Base-by-base conservation (phyloP, 139 green algal genomes). In the Chlamydomonas eustigma region DNA sequence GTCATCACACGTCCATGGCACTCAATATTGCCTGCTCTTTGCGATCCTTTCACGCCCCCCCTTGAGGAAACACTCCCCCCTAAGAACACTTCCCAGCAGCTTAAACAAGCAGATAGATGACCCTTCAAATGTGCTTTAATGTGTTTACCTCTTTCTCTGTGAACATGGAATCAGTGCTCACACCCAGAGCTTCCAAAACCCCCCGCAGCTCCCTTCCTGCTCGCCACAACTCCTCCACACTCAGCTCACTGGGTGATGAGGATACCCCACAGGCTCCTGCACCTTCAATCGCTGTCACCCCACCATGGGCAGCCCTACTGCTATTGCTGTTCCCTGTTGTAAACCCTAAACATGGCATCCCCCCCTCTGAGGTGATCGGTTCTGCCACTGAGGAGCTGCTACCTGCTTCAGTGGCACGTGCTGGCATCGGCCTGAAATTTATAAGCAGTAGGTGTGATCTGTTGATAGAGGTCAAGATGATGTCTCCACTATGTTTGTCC, bases 381-480 rank as follows among this genome's bases (percentile, higher is more conserved):
- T 58, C 44, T 28, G 44, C 44, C 44, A 24, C 58, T 24, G 50
- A 18, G 58, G 25, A 24, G 28, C 58, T 28, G 6, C 25, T 28
- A 5, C 58, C 58, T 28, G 28, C 58, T 22, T 24, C 58, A 6
- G 58, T 70, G 58, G 32, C 58, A 32, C 58, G 58, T 35, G 28
- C 25, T 5, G 58, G 25, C 58, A 70, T 32, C 6, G 24, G 58
- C 4, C 66, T 6, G 66, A 73, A 73, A 6, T 73, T 35, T 73
- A 32, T 22, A 34, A 50, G 32, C 22, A 73, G 66, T 22, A 18
- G 22, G 32, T 73, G 66, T 6, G 4, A 28, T 32, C 66, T 32
- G 28, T 50, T 6, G 4, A 73, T 22, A 32, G 24, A 32, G 8
- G 66, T 73, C 33, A 73, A 6, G 18, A 73, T 39, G 4, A 32